Base-by-base conservation (phyloP, 768 basidiomycete genomes). In the Favolaschia claudopus region DNA sequence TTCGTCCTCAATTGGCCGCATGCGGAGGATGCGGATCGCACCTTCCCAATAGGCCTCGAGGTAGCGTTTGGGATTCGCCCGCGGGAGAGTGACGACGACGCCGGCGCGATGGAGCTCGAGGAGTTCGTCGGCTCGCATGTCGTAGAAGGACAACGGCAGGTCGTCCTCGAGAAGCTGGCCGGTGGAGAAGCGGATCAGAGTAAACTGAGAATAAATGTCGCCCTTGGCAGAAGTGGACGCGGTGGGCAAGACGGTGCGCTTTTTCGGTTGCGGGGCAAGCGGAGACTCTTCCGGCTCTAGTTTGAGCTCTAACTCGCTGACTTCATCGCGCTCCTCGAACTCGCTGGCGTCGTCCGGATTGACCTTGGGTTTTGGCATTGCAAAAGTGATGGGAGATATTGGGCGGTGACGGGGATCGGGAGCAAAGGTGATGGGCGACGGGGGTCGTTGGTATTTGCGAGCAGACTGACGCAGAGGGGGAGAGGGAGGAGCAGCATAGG, bases 381-480 rank as follows among this genome's bases (percentile, higher is more conserved):
- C 79, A 51, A 82, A 82, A 36, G 76, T 65, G 59, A 82, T 82
- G 32, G 77, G 82, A 20, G 77, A 81, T 24, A 77, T 74, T 5
- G 79, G 78, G 13, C 79, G 67, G 29, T 69, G 62, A 1, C 72
- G 63, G 15, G 77, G 79, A 43, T 78, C 77, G 1, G 79, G 80
- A 0, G 88, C 89, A 62, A 91, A 92, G 0, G 83, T 86, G 67
- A 91, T 90, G 14, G 89, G 91, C 0, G 88, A 89, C 0, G 85
- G 79, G 2, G 87, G 76, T 7, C 87, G 80, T 58, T 24, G 67
- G 60, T 37, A 63, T 31, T 62, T 65, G 27, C 37, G 63, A 46
- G 37, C 31, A 25, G 39, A 44, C 47, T 43, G 58, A 12, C 45
- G 56, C 50, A 55, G 47, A 13, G 38, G 53, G 31, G 62, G 36